A percentile compares a stretch with the other conserved stretches of the same genome.
Conservation (phyloP, 345 rosid species). For the Corchorus capsularis region DNA sequence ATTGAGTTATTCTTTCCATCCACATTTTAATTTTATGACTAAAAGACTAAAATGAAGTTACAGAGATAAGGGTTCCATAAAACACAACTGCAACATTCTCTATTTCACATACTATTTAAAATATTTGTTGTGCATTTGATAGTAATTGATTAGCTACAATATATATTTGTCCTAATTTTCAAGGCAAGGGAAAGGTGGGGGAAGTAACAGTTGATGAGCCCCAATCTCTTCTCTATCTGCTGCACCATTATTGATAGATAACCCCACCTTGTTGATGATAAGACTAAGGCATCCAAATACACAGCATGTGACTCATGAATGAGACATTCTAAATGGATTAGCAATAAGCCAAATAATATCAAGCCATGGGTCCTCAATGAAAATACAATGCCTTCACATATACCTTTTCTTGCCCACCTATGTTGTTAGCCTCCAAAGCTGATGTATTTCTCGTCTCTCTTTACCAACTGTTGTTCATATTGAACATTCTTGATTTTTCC, state of each 20-base stretch:
- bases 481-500: background rate
- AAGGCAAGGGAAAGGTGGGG: background rate
- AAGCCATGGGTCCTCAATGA: conserved; percentile 2
- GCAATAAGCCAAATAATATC: conserved; percentile 3
- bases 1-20: background rate
- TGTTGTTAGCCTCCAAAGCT: conserved; percentile 22
- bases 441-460: conserved; percentile 8
- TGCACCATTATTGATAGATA: background rate
- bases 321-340: conserved; percentile 3
- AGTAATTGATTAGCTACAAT: conserved; percentile 10
- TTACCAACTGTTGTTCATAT: background rate
- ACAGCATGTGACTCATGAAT: conserved; percentile 19
- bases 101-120: background rate
- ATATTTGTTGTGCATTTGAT: background rate
- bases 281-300: conserved; percentile 17
- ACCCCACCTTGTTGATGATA: conserved; percentile 12
- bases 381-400: conserved; percentile 24
- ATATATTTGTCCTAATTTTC: background rate
- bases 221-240: conserved; percentile 7
- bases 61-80: background rate
- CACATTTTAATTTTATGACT: background rate
- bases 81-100: background rate
- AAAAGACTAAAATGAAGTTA: background rate
- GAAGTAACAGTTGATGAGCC: background rate
- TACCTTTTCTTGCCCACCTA: conserved; percentile 8